Percentiles rank a stretch among this genome's conserved stretches.
Evolutionary conservation across 306 rosid genomes (phyloP).

Genomic region (Casuarina cunninghamiana): DNA sequence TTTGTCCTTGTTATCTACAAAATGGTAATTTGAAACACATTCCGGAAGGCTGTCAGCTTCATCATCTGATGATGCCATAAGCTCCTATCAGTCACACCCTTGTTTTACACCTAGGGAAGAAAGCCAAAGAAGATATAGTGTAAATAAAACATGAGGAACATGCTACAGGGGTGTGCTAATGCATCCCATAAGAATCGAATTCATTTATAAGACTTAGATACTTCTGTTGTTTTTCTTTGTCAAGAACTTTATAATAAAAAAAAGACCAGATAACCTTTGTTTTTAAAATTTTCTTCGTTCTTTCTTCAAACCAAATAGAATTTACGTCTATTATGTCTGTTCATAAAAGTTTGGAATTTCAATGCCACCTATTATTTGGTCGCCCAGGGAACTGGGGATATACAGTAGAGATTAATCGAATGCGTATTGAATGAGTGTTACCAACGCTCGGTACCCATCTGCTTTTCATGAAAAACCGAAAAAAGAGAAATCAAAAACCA

Average conservation of each 20-base stretch:
- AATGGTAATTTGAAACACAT: constrained; percentile 63
- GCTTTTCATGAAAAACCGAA: neutral
- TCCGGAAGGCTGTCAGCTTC: constrained; percentile 54
- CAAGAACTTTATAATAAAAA: neutral
- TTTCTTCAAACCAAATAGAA: neutral
- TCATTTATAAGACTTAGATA: neutral
- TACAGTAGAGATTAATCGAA: neutral
- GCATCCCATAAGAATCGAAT: neutral
- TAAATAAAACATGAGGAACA: neutral
- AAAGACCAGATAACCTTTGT: neutral
- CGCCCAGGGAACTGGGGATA: neutral
- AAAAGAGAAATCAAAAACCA: neutral
- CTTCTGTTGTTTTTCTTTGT: neutral
- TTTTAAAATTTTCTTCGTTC: neutral
- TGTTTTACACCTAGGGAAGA: constrained; percentile 25
- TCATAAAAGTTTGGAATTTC: neutral
- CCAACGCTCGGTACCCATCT: neutral
- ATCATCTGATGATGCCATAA: constrained; percentile 81
- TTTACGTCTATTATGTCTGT: neutral
- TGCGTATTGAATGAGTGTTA: neutral
- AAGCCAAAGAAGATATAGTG: neutral
- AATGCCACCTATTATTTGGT: neutral
- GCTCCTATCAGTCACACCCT: constrained; percentile 24
- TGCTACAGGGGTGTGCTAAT: neutral
- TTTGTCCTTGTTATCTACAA: constrained; percentile 45